Conservation (phyloP, 2,329 filamentous ascomycete genomes). For the Cladosporium halotolerans region DNA sequence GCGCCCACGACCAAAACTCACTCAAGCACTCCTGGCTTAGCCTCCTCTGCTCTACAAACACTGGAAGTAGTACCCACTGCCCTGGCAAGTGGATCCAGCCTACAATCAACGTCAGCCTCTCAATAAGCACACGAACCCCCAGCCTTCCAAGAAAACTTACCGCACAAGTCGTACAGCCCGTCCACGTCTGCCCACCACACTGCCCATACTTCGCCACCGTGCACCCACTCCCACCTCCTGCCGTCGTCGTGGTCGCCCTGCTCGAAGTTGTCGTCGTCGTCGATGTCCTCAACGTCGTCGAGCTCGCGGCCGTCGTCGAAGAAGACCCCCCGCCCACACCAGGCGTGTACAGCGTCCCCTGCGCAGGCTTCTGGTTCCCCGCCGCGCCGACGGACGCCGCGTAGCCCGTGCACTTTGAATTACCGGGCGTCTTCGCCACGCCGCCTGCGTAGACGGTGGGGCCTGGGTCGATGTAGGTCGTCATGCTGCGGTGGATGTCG, state of each 20-base stretch:
- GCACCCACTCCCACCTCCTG: neutral
- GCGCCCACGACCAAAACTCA: no score
- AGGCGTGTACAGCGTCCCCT: conserved; percentile 1
- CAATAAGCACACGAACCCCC: neutral
- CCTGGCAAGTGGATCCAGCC: conserved; percentile 9
- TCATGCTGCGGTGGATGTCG: conserved; percentile 16
- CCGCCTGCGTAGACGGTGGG: conserved; percentile 12
- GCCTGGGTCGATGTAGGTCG: conserved; percentile 15
- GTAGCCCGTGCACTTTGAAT: conserved; percentile 7
- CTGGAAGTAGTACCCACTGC: conserved; percentile 10
- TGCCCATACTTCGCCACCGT: conserved; percentile 10
- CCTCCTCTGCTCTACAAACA: neutral
- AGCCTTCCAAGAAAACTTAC: conserved; percentile 1
- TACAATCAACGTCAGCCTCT: neutral
- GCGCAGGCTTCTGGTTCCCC: neutral
- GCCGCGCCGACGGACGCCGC: conserved; percentile 3
- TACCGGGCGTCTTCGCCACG: conserved; percentile 2
- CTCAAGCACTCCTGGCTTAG: no score
- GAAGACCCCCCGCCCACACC: neutral
- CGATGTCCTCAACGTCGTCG: conserved; percentile 5
- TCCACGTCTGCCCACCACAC: conserved; percentile 4
- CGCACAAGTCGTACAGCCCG: conserved; percentile 9
- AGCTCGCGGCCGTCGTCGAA: neutral
- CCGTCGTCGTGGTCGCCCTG: neutral
- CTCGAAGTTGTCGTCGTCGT: neutral